Conservation (phyloP, 2,329 filamentous ascomycete species). For the Alternaria brassicicola region DNA sequence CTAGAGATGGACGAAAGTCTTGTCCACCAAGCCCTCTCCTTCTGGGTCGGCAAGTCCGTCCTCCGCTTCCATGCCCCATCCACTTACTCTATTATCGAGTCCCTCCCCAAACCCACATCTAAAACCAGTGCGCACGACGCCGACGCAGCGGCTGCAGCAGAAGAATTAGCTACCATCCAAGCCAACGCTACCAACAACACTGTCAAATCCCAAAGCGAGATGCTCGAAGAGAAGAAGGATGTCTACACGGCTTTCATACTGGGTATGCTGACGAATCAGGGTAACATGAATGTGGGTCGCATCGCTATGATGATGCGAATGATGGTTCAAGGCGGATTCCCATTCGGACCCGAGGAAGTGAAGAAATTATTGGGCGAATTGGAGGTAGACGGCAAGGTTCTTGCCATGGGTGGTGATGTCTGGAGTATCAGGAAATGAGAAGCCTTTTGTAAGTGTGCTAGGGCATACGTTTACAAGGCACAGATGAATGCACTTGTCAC, state of each 20-base stretch:
- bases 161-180: constrained; percentile 44
- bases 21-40: constrained; percentile 68
- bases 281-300: constrained; percentile 78
- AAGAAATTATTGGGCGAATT: constrained; percentile 79
- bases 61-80: constrained; percentile 59
- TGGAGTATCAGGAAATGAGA: constrained; percentile 40
- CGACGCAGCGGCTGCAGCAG: constrained; percentile 47
- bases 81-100: constrained; percentile 71
- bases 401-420: constrained; percentile 39
- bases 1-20: constrained; percentile 78
- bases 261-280: constrained; percentile 93
- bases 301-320: constrained; percentile 97
- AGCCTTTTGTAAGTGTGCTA: background rate
- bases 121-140: constrained; percentile 28
- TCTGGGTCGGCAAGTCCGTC: constrained; percentile 74
- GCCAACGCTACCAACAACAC: constrained; percentile 56
- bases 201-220: constrained; percentile 59
- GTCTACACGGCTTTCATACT: constrained; percentile 93
- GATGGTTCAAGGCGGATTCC: constrained; percentile 84
- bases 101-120: constrained; percentile 37
- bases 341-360: constrained; percentile 88
- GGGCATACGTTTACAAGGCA: background rate
- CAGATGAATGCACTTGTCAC: background rate
- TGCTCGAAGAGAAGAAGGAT: constrained; percentile 70
- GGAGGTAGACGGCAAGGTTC: constrained; percentile 51